phyloP scores from a whole-genome alignment of 1,284 basidiomycete genomes.

The Austroboletus niveus region DNA sequence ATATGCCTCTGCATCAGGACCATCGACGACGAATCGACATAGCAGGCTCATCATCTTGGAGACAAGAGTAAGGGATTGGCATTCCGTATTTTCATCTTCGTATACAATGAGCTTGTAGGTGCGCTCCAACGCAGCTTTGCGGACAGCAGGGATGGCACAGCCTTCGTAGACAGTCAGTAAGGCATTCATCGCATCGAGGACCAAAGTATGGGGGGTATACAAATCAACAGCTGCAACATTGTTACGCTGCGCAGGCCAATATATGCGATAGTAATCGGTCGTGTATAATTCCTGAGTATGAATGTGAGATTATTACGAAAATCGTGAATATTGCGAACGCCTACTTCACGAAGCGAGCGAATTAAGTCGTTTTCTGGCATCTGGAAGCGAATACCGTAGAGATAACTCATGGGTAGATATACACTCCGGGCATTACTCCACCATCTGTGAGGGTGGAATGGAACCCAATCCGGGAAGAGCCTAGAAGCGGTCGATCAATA shows the following conservation, averaged over 20 bases:
- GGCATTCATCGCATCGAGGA: constrained; percentile 72
- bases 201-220: constrained; percentile 79
- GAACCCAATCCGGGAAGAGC: constrained; percentile 88
- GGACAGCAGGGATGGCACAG: constrained; percentile 61
- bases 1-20: constrained; percentile 70
- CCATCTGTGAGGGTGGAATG: constrained; percentile 94
- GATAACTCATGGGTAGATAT: constrained; percentile 87
- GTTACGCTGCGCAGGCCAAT: constrained; percentile 91
- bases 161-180: constrained; percentile 73
- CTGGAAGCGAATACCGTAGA: constrained; percentile 81
- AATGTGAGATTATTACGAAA: neutral
- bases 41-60: constrained; percentile 93
- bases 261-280: constrained; percentile 80
- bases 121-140: constrained; percentile 60
- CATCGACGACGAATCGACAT: constrained; percentile 70
- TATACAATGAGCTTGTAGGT: constrained; percentile 80
- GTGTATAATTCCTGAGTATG: constrained; percentile 78
- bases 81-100: constrained; percentile 98
- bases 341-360: constrained; percentile 73
- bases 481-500: constrained; percentile 36
- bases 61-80: no score
- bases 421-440: no score
- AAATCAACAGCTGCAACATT: constrained; percentile 80
- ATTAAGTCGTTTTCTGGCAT: constrained; percentile 82
- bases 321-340: constrained; percentile 3